These are phyloP conservation scores for Oldenlandia corymbosa DNA, from an alignment of 257 asterid species.

Conservation along the genomic window DNA sequence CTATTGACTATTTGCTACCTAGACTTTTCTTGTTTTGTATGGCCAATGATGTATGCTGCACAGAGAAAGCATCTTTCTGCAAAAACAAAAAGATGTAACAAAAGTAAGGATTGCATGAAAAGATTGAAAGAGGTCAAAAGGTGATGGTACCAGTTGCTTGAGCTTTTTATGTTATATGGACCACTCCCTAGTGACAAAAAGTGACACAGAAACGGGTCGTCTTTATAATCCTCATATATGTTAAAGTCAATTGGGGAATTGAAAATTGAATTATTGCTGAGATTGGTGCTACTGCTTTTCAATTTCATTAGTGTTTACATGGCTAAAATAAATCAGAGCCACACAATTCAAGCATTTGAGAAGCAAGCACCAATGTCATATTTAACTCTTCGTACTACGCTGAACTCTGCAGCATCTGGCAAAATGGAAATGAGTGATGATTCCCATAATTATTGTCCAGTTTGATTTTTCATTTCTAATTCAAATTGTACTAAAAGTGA, in stretches of 20 bases:
- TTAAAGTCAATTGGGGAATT: not conserved
- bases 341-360: no score
- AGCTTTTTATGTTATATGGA: conserved; percentile 7
- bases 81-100: not conserved
- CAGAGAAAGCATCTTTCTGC: not conserved
- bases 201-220: conserved; percentile 9
- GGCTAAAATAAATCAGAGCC: no score
- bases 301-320: no score
- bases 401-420: no score
- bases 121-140: not conserved
- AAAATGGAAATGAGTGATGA: no score
- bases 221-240: conserved; percentile 1
- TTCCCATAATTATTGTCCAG: no score
- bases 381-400: no score
- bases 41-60: not conserved
- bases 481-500: no score
- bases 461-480: no score
- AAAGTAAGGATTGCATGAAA: not conserved
- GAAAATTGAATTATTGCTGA: not conserved
- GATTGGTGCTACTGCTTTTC: not conserved
- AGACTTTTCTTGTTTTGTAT: not conserved
- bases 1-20: not conserved
- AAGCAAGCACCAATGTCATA: no score
- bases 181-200: conserved; percentile 8
- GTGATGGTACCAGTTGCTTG: not conserved